Conservation (phyloP, 495 filamentous ascomycete genomes). For the Pyrenopolyporus hunteri region DNA sequence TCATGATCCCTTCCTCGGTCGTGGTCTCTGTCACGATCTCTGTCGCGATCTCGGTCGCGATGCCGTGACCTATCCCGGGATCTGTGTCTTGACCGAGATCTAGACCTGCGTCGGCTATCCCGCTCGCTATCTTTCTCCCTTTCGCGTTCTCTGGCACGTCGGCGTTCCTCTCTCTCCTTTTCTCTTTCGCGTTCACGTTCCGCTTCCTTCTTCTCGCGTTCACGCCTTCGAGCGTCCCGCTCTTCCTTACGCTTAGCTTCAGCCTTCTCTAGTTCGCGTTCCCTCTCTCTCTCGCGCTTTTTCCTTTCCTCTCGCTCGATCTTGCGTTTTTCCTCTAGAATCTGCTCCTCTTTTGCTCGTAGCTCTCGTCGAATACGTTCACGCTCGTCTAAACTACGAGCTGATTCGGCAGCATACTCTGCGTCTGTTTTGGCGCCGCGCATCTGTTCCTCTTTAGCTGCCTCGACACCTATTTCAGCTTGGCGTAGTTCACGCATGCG, state of each 20-base stretch:
- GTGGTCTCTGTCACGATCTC: slow-evolving; percentile 42
- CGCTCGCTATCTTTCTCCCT: slow-evolving; percentile 44
- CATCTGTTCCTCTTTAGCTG: slow-evolving; percentile 68
- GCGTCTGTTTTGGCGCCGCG: slow-evolving; percentile 81
- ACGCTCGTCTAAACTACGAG: slow-evolving; percentile 67
- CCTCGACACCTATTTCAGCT: slow-evolving; percentile 76
- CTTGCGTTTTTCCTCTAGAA: slow-evolving; percentile 71
- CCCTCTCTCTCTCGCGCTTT: slow-evolving; percentile 60
- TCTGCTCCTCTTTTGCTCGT: slow-evolving; percentile 63
- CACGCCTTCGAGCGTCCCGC: slow-evolving; percentile 61
- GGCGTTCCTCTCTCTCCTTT: slow-evolving; percentile 60
- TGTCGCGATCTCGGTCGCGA: slow-evolving; percentile 41
- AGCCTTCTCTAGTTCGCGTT: slow-evolving; percentile 64
- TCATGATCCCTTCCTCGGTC: slow-evolving; percentile 36
- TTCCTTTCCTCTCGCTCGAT: slow-evolving; percentile 68
- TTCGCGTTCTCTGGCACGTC: slow-evolving; percentile 46
- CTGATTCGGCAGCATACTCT: slow-evolving; percentile 76
- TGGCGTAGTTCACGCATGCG: slow-evolving; percentile 72
- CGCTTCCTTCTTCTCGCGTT: slow-evolving; percentile 61
- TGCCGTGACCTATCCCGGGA: slow-evolving; percentile 38
- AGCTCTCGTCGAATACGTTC: slow-evolving; percentile 70
- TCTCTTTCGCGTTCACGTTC: slow-evolving; percentile 63
- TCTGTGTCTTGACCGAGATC: slow-evolving; percentile 41
- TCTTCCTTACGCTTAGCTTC: slow-evolving; percentile 65
- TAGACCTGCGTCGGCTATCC: slow-evolving; percentile 37